Evolutionary conservation across 23 red algal species (phyloP).

Genomic region (Gracilaria vermiculophylla): DNA sequence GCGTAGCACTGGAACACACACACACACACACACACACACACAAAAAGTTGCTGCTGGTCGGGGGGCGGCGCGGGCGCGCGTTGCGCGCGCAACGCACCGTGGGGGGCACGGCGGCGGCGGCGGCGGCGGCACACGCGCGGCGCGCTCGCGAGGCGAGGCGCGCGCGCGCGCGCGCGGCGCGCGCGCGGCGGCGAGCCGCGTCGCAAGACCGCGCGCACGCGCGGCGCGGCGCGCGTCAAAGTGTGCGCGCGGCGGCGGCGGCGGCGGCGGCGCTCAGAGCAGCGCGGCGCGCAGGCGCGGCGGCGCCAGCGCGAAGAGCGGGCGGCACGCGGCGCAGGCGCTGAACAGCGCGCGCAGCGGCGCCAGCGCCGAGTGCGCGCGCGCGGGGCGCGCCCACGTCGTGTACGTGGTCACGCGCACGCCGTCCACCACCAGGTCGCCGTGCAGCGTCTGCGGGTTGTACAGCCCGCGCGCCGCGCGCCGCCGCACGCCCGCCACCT

Average conservation of each 20-base stretch:
- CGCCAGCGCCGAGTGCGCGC: conserved; percentile 26
- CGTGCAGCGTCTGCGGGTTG: conserved; percentile 64
- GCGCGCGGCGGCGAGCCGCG: neutral
- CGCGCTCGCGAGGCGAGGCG: no score
- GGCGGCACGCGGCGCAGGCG: neutral
- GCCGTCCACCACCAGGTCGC: conserved; percentile 38
- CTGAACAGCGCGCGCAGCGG: conserved; percentile 10
- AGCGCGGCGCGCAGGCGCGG: neutral
- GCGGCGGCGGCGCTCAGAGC: neutral
- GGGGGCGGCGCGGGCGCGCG: no score
- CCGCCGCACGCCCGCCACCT: neutral
- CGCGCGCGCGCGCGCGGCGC: conserved; percentile 20
- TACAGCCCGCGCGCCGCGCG: neutral
- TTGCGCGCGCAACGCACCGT: no score
- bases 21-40: no score
- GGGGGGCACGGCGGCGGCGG: no score
- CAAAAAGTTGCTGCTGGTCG: no score
- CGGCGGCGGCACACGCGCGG: no score
- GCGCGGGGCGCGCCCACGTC: neutral
- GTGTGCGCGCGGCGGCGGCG: no score
- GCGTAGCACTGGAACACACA: no score
- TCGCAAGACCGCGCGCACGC: no score
- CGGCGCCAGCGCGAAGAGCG: neutral
- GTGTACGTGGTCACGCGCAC: conserved; percentile 55
- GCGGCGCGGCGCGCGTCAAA: neutral